Percentiles rank a stretch among this genome's conserved stretches.
phyloP scores from a whole-genome alignment of 1,284 basidiomycete species.

The Apiotrichum domesticum region DNA sequence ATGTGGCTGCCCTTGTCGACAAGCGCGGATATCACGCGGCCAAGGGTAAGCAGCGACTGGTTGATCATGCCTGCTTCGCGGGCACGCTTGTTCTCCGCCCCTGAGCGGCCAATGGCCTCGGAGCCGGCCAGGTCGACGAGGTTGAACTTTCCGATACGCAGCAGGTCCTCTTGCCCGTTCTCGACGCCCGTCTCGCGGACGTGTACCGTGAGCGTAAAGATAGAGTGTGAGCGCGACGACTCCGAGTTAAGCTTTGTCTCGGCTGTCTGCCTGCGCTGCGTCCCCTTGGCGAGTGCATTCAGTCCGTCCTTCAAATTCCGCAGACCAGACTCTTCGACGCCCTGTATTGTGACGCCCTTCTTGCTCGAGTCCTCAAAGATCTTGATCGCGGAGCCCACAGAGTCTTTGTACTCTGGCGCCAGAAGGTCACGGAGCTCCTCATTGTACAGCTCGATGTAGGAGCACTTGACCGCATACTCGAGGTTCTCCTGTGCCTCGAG shows the following conservation, averaged over 20 bases:
- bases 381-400: slow-evolving; percentile 55
- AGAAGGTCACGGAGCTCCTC: slow-evolving; percentile 96
- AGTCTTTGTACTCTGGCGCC: slow-evolving; percentile 64
- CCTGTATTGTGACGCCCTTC: slow-evolving; percentile 78
- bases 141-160: slow-evolving; percentile 92
- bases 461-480: slow-evolving; percentile 91
- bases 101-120: slow-evolving; percentile 93
- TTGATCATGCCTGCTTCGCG: slow-evolving; percentile 99
- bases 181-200: slow-evolving; percentile 68
- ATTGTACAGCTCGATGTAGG: slow-evolving; percentile 97
- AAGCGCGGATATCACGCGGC: slow-evolving; percentile 92
- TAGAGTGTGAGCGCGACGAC: slow-evolving; percentile 88
- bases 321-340: slow-evolving; percentile 84
- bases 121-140: slow-evolving; percentile 96
- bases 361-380: slow-evolving; percentile 89
- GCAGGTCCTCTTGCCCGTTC: slow-evolving; percentile 69
- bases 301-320: slow-evolving; percentile 80
- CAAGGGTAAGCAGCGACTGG: slow-evolving; percentile 90
- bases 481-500: slow-evolving; percentile 63
- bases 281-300: slow-evolving; percentile 78
- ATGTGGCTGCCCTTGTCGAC: slow-evolving; percentile 88
- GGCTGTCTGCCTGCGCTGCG: slow-evolving; percentile 84
- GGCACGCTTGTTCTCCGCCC: slow-evolving; percentile 90
- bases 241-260: slow-evolving; percentile 98
- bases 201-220: slow-evolving; percentile 95